These are phyloP conservation scores for Trametes elegans DNA, from an alignment of 768 basidiomycete genomes.

Conservation along the genomic window DNA sequence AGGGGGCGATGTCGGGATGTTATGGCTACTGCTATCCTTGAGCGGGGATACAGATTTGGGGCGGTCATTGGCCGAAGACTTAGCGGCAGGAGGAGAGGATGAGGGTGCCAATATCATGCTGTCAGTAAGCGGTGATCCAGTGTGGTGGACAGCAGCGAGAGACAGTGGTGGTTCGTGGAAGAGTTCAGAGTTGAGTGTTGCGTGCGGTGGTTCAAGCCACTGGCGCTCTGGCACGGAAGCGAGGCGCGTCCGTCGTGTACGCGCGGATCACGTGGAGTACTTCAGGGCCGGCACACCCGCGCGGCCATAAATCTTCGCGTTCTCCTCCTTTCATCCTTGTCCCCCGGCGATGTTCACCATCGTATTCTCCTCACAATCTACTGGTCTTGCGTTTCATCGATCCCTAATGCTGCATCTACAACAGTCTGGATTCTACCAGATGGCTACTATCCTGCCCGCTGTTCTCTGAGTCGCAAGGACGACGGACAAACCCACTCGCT, in stretches of 20 bases:
- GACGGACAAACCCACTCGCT: conserved; percentile 75
- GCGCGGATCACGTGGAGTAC: neutral
- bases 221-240: neutral
- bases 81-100: neutral
- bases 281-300: conserved; percentile 16
- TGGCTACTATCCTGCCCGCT: no score
- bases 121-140: neutral
- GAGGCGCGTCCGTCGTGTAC: neutral
- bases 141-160: neutral
- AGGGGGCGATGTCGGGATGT: neutral
- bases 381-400: neutral
- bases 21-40: neutral
- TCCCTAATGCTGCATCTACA: neutral
- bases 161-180: neutral
- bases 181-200: neutral
- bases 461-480: no score
- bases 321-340: neutral
- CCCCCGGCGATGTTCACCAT: no score
- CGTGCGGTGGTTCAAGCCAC: neutral
- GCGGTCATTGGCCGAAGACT: no score
- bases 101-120: conserved; percentile 13
- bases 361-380: no score
- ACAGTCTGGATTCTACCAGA: neutral
- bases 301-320: neutral
- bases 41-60: neutral